Evolutionary conservation across 2,329 filamentous ascomycete genomes (phyloP).

Genomic region (Teratosphaeriaceae sp.): DNA sequence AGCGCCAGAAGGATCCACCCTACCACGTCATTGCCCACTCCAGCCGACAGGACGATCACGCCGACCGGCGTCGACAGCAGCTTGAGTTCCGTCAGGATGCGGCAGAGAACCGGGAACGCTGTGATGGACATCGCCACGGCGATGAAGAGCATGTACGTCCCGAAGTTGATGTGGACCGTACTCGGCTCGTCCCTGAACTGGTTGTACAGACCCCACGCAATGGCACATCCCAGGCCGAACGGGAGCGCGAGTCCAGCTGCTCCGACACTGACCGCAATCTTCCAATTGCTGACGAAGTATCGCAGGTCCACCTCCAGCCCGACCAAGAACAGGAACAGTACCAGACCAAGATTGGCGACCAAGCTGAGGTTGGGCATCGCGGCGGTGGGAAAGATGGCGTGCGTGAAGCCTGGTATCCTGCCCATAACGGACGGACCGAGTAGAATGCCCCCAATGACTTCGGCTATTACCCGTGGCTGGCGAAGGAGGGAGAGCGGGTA

Average conservation of each 20-base stretch:
- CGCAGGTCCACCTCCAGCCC: constrained; percentile 80
- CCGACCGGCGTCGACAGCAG: constrained; percentile 77
- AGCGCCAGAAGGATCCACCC: constrained; percentile 90
- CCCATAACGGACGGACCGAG: constrained; percentile 85
- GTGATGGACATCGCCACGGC: constrained; percentile 93
- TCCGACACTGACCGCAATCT: constrained; percentile 68
- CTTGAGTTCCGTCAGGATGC: constrained; percentile 87
- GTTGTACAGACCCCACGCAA: constrained; percentile 74
- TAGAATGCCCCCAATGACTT: constrained; percentile 78
- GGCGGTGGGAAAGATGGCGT: constrained; percentile 66
- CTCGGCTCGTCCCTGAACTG: constrained; percentile 57
- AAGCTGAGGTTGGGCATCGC: constrained; percentile 71
- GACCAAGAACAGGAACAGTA: constrained; percentile 82
- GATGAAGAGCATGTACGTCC: constrained; percentile 68
- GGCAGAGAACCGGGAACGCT: constrained; percentile 81
- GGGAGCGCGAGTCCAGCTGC: constrained; percentile 73
- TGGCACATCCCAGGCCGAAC: constrained; percentile 72
- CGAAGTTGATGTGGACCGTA: constrained; percentile 53
- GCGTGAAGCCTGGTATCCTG: constrained; percentile 70
- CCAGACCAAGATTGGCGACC: constrained; percentile 75
- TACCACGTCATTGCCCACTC: constrained; percentile 86
- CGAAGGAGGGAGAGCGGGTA: constrained; percentile 70
- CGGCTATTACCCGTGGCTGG: constrained; percentile 76
- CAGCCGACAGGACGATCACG: constrained; percentile 81
- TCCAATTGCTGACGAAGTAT: constrained; percentile 73